Base-by-base conservation (phyloP, 768 basidiomycete species). In the Leucosporidium yakuticum region DNA sequence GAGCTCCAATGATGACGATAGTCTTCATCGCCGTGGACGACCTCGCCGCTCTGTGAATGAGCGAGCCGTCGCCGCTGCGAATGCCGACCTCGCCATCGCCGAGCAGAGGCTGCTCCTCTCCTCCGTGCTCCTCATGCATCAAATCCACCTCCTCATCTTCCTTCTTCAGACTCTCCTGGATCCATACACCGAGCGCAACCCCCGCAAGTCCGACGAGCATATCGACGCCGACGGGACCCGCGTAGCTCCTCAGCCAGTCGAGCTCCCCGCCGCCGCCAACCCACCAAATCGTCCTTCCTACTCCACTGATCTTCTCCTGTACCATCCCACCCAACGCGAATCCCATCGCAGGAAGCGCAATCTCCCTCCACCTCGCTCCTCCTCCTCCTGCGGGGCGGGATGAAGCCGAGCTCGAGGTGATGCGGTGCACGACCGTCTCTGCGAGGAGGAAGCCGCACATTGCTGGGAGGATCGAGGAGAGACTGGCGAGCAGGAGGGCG, bases 251-350 rank as follows among this genome's bases (percentile, higher is more conserved):
- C 15, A 57, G 4, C 56, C 56, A 57, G 5, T 36, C 56, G 12
- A 21, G 25, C 29, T 21, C 17, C 11, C 25, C 34, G 2, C 31
- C 29, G 8, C 29, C 20, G 23, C 34, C 32, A 4, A 57, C 34
- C 56, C 56, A 57, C 56, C 56, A 57, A 11, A 57, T 19, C 25
- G 56, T 34, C 31, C 56, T 25, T 19, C 56, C 56, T 12, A 57
- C 56, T 36, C 56, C 56, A 20, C 51, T 53, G 9, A 57, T 21
- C 31, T 21, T 29, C 56, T 57, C 56, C 56, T 57, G 25, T 8
- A 36, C 56, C 5, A 57, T 8, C 23, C 56, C 56, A 31, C 20
- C 56, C 31, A 57, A 8, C 14, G 32, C 31, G 32, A 57, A 57
- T 1, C 21, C 34, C 29, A 29, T 27, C n/a, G 53, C 27, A 9